Conservation (phyloP, 208 protist species). For the Leishmania tarentolae region DNA sequence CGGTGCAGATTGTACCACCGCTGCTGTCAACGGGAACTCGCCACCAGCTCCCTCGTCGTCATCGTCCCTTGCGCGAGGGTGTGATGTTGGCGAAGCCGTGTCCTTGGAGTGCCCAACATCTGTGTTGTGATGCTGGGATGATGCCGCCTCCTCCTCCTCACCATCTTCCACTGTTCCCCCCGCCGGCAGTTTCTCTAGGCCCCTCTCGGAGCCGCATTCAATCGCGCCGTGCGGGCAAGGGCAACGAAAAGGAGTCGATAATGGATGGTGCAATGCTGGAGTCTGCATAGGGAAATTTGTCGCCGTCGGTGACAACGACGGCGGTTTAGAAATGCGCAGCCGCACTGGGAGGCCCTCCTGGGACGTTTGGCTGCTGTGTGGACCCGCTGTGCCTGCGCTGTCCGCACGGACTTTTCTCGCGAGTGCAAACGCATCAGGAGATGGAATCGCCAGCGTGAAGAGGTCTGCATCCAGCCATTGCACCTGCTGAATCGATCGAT, state of each 20-base stretch:
- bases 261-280: background rate
- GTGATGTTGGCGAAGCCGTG: background rate
- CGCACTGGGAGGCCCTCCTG: background rate
- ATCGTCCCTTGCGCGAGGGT: slow-evolving; percentile 5
- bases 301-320: slow-evolving; percentile 1
- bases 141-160: slow-evolving; percentile 21
- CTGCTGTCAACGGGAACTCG: slow-evolving; percentile 20
- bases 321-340: no score
- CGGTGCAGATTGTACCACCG: slow-evolving; percentile 11
- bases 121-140: slow-evolving; percentile 20
- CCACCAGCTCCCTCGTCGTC: slow-evolving; percentile 33
- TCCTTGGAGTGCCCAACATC: background rate
- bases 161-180: slow-evolving; percentile 6
- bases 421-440: slow-evolving; percentile 25
- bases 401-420: background rate
- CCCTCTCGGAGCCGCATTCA: background rate
- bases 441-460: slow-evolving; percentile 44
- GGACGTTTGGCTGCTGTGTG: background rate
- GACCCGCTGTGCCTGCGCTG: background rate
- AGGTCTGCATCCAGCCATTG: slow-evolving; percentile 54
- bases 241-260: background rate
- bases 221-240: background rate
- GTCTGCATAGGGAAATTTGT: slow-evolving; percentile 1
- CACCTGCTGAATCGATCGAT: slow-evolving; percentile 38
- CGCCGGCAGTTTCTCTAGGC: background rate